Conservation (phyloP, 1,284 basidiomycete genomes). For the Laetiporus sulphureus region DNA sequence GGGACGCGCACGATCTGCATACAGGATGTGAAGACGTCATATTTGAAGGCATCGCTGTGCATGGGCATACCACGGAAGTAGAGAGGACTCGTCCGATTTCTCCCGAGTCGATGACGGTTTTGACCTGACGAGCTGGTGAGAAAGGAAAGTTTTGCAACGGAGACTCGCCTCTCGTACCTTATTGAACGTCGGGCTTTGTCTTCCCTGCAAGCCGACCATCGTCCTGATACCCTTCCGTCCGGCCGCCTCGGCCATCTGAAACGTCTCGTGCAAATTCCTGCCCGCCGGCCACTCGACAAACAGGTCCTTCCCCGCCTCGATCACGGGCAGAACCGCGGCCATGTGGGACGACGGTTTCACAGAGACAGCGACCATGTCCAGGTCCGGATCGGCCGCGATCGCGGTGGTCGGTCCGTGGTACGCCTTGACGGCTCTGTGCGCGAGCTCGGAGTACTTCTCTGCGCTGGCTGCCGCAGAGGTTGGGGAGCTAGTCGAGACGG, state of each 20-base stretch:
- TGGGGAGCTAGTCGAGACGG: no score
- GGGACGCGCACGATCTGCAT: constrained; percentile 13
- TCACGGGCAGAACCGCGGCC: constrained; percentile 22
- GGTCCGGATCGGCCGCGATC: constrained; percentile 27
- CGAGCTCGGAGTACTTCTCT: constrained; percentile 16
- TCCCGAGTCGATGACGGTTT: constrained; percentile 25
- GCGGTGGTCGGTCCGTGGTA: constrained; percentile 22
- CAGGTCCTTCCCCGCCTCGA: constrained; percentile 31
- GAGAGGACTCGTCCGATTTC: constrained; percentile 28
- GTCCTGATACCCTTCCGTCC: constrained; percentile 25
- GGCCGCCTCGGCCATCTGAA: constrained; percentile 26
- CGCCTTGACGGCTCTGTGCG: constrained; percentile 19
- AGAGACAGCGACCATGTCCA: constrained; percentile 30
- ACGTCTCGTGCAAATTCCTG: constrained; percentile 21
- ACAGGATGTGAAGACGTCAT: no score
- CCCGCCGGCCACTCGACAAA: constrained; percentile 38
- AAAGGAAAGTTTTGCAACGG: not conserved
- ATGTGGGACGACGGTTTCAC: constrained; percentile 27
- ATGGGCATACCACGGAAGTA: constrained; percentile 20
- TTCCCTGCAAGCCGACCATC: constrained; percentile 29
- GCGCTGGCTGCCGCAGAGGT: no score
- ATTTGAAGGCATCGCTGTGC: not conserved
- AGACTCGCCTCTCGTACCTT: constrained; percentile 18
- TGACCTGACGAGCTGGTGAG: constrained; percentile 16
- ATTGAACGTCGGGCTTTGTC: constrained; percentile 19